phyloP scores from a whole-genome alignment of 257 asterid genomes.

The Paraleonurus japonicus region DNA sequence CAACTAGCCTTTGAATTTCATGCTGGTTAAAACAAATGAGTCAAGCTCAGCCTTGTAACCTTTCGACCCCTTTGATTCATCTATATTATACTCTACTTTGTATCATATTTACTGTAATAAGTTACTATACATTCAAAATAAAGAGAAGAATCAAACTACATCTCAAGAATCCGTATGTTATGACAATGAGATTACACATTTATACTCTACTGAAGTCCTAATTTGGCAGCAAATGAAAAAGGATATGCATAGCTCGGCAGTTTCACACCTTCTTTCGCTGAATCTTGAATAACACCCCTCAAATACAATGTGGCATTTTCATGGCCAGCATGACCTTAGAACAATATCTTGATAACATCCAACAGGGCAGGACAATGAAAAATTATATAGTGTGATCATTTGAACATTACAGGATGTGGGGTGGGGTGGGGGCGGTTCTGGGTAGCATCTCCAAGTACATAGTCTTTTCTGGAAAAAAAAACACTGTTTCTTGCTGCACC shows the following conservation, averaged over 20 bases:
- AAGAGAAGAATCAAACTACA: neutral
- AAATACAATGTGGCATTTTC: neutral
- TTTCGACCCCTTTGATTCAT: neutral
- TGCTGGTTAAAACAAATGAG: neutral
- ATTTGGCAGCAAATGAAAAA: neutral
- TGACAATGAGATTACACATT: neutral
- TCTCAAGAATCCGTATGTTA: neutral
- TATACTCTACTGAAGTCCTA: too few relatives aligned
- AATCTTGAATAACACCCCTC: neutral
- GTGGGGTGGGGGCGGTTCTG: too few relatives aligned
- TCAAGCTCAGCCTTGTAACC: conserved; percentile 3
- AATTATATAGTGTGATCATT: too few relatives aligned
- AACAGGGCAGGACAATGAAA: neutral
- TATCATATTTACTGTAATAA: neutral
- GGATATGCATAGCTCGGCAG: neutral
- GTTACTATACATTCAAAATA: neutral
- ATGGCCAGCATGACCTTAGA: neutral
- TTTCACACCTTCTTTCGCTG: neutral
- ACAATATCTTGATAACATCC: neutral
- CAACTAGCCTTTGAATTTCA: neutral
- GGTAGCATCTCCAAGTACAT: neutral
- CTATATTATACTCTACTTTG: neutral
- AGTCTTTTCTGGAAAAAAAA: neutral
- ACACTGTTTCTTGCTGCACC: neutral
- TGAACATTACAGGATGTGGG: too few relatives aligned